A percentile compares a stretch with the other conserved stretches of the same genome.
Evolutionary conservation across 257 asterid genomes (phyloP).

Genomic region (Vinca minor): DNA sequence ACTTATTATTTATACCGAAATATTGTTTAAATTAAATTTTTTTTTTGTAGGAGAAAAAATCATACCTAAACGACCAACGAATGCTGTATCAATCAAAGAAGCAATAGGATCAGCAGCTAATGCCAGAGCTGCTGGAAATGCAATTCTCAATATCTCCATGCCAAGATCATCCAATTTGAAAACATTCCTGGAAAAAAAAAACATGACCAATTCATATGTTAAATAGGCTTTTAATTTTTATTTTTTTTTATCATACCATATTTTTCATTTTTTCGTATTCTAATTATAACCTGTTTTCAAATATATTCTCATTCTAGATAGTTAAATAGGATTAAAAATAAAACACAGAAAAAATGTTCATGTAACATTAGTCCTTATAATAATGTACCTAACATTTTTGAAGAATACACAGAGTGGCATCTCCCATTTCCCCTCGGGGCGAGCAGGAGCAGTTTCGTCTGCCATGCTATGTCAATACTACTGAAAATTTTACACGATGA

Average conservation of each 20-base stretch:
- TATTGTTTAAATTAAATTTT: too few species aligned
- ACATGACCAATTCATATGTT: background rate
- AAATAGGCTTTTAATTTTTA: too few species aligned
- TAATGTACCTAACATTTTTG: conserved; percentile 46
- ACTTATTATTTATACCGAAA: too few species aligned
- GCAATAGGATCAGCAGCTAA: conserved; percentile 96
- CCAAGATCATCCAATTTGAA: conserved; percentile 73
- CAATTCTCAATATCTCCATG: conserved; percentile 57
- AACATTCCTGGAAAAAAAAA: conserved; percentile 30
- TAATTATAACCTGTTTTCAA: too few species aligned
- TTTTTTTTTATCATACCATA: too few species aligned
- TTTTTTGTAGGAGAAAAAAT: too few species aligned
- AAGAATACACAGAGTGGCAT: conserved; percentile 67
- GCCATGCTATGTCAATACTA: conserved; percentile 32
- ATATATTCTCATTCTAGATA: too few species aligned
- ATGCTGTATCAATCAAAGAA: conserved; percentile 75
- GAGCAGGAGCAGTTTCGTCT: conserved; percentile 20
- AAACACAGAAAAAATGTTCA: too few species aligned
- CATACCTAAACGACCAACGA: conserved; percentile 84
- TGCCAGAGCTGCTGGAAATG: conserved; percentile 89
- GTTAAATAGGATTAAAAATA: too few species aligned
- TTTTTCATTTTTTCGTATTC: too few species aligned
- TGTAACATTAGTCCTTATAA: background rate
- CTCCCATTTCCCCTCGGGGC: conserved; percentile 30
- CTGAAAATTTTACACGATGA: background rate